Evolutionary conservation across 208 protist species (phyloP), one percentile per base, ranked within the genome.

Genomic region (Wallacemonas rigidus): DNA sequence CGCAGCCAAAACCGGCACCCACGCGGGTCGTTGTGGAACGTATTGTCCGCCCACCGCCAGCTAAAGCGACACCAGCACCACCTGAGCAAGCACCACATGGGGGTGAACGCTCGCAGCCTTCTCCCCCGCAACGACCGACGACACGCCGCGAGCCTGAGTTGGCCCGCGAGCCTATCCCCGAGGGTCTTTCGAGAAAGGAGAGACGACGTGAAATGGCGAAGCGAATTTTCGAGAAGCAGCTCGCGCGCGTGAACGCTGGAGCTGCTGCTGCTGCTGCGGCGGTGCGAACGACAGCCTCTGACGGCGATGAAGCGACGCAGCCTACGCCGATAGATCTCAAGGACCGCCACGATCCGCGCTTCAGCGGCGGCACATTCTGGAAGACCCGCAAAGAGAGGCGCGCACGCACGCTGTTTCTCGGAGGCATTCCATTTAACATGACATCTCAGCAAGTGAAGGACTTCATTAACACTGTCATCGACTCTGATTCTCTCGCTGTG

Each of bases 321-420:
- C 4, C 45, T n/a, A 56, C 53, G n/a, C 62, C 26, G 40, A 43
- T 55, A 5, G 71, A 50, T 39, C 55, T 54, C 54, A 74, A 77
- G 48, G 60, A 85, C 56, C 86, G 92, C 14, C 92, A 95, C 72
- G 88, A 97, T 74, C 92, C 92, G 45, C 85, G 81, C 67, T 97
- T 93, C 65, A 88, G 54, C 41, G 85, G 90, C 39, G 92, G 90
- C n/a, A 97, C 87, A 0, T 97, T 94, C 69, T 97, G 90, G 90
- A 74, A 86, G 2, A 79, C 76, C 6, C 89, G 90, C 12, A 97
- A 95, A 79, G 88, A 95, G 63, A 76, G 79, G 44, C 82, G 85
- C 1, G 87, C 81, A 50, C 82, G 90, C 26, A 94, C 92, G 26
- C 74, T 95, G 7, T 97, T 97, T 71, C 75, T 94, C n/a, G 90